A percentile compares a stretch with the other conserved stretches of the same genome.
Conservation (phyloP, 192 early-diverging fungal species). For the Piromyces finnis region DNA sequence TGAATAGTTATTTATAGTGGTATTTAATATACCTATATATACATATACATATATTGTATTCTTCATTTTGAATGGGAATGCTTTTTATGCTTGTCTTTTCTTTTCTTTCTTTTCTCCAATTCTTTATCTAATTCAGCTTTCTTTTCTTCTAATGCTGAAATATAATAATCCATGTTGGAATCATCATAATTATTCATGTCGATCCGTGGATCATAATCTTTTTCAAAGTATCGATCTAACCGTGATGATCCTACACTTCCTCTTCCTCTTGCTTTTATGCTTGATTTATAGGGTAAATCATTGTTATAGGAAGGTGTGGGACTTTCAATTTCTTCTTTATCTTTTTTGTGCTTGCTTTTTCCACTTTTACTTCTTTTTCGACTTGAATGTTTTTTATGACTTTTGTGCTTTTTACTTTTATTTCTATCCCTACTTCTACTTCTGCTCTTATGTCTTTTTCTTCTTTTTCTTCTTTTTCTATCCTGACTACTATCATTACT, state of each 20-base stretch:
- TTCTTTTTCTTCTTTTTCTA: neutral
- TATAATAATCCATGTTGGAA: conserved; percentile 10
- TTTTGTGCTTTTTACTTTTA: conserved; percentile 1
- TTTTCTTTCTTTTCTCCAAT: neutral
- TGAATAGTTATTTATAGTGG: no score
- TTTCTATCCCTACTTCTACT: neutral
- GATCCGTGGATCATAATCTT: conserved; percentile 17
- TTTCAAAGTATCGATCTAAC: conserved; percentile 21
- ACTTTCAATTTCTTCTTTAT: neutral
- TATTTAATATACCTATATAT: no score
- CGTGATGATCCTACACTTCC: conserved; percentile 12
- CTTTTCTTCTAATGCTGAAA: conserved; percentile 10
- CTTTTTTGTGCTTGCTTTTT: neutral
- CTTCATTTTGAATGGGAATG: conserved; percentile 1
- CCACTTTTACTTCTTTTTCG: neutral
- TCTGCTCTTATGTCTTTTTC: neutral
- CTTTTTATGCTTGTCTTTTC: conserved; percentile 3
- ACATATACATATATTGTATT: no score
- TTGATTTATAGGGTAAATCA: neutral
- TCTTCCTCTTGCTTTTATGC: conserved; percentile 3
- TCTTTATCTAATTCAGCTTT: neutral
- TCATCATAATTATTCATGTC: conserved; percentile 31
- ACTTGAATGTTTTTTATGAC: conserved; percentile 1
- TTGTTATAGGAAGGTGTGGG: neutral
- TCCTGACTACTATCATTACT: neutral